Evolutionary conservation across 164 flowering plant species (phyloP), one percentile per base, ranked within the genome.

Genomic region (Chimonanthus salicifolius): DNA sequence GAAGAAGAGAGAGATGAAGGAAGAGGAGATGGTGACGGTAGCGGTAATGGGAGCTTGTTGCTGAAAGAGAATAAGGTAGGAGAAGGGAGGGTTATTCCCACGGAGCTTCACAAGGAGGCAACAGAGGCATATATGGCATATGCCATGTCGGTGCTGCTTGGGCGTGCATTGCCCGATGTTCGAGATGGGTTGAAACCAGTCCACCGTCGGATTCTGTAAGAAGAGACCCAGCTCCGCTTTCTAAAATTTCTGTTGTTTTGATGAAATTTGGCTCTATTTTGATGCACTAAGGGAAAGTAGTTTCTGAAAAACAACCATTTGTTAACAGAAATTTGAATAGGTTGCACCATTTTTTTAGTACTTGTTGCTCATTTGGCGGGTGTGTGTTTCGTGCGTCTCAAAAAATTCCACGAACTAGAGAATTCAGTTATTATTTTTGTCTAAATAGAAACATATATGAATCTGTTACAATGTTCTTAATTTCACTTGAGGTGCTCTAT

Each of bases 101-200:
- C 80, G 0, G 98, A 91, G 83, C 91, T 95, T 47, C 97, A 93
- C 75, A 88, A 84, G 81, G 99, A 95, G 87, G 96, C 97, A 9
- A 93, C 96, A 3, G 97, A 90, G 64, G 93, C 99, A 1, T 95
- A 95, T 70, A 87, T 90, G 91, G 75, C 99, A 0, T 95, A 95
- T 54, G 97, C 99, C 0, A 88, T 95, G 90, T 95, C 99, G 0
- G 98, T 95, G 6, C 77, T 95, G 79, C 88, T 95, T 7, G 99
- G 99, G 4, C 85, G 99, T 5, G 97, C 99, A 6, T 78, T 95
- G 79, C 99, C 99, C 3, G 99, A 95, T 78, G 97, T 93, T 71
- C 84, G 99, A 2, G 99, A 95, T 54, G 98, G 99, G 10, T 83
- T 95, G 80, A 95, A 95, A 86, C 99, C 99, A 0, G 99, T 95